phyloP scores from a whole-genome alignment of 2,329 filamentous ascomycete species.

The Penicillium psychrosexuale region DNA sequence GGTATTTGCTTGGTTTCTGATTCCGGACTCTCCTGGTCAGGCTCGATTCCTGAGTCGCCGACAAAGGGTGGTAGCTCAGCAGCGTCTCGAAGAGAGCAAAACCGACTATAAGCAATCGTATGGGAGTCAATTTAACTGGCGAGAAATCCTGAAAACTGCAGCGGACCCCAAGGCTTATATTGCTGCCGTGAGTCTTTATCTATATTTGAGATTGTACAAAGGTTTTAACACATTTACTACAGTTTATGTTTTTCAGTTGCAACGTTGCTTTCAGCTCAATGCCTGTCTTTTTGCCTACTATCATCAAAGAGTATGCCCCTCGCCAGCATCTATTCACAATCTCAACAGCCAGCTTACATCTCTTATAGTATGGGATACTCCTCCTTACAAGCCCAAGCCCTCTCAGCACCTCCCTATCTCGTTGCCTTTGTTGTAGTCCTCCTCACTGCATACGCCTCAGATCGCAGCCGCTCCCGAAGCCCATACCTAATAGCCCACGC shows the following conservation, averaged over 20 bases:
- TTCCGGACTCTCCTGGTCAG: constrained; percentile 72
- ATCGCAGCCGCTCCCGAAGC: constrained; percentile 61
- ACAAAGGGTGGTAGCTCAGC: constrained; percentile 66
- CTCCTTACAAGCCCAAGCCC: constrained; percentile 65
- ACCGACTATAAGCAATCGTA: constrained; percentile 32
- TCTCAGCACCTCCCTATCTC: constrained; percentile 79
- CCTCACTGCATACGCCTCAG: constrained; percentile 68
- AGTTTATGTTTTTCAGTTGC: constrained; percentile 77
- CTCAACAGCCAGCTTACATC: not conserved
- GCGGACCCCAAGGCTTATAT: constrained; percentile 69
- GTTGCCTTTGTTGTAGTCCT: constrained; percentile 70
- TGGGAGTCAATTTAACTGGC: constrained; percentile 48
- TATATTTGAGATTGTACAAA: not conserved
- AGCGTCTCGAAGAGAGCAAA: constrained; percentile 61
- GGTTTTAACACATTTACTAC: not conserved
- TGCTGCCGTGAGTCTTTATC: constrained; percentile 53
- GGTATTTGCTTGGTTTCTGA: constrained; percentile 67
- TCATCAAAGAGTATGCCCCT: constrained; percentile 58
- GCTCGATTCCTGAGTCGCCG: constrained; percentile 61
- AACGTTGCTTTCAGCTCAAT: constrained; percentile 87
- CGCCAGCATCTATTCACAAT: not conserved
- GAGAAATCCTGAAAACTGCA: constrained; percentile 59
- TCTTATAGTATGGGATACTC: constrained; percentile 64
- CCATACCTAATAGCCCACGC: constrained; percentile 67
- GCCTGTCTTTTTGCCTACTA: constrained; percentile 82